phyloP scores from a whole-genome alignment of 2,329 filamentous ascomycete species.

The Alternaria triticimaculans region DNA sequence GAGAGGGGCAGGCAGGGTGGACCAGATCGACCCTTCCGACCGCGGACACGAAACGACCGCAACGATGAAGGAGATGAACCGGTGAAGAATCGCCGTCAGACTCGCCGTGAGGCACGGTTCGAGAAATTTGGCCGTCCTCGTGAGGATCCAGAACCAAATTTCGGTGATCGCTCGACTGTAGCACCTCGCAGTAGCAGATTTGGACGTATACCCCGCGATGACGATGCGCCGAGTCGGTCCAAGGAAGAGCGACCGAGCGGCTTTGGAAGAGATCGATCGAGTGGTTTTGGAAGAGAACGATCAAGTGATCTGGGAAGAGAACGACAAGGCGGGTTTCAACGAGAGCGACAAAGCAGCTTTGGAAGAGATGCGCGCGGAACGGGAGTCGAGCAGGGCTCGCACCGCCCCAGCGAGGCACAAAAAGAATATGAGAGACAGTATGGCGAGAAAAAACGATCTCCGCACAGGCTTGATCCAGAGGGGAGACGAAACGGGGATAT shows the following conservation, averaged over 20 bases:
- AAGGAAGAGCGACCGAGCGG: not conserved
- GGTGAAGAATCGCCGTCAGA: slow-evolving; percentile 6
- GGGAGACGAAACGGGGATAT: not conserved
- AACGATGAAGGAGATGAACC: not conserved
- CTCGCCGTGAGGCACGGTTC: slow-evolving; percentile 1
- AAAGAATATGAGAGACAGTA: not conserved
- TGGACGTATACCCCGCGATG: slow-evolving; percentile 8
- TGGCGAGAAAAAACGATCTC: not conserved
- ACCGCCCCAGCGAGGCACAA: not conserved
- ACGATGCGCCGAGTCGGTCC: slow-evolving; percentile 1
- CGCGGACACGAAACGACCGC: slow-evolving; percentile 10
- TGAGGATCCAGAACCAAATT: not conserved
- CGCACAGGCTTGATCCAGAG: not conserved
- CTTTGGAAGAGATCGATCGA: not conserved
- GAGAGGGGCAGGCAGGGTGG: slow-evolving; percentile 33
- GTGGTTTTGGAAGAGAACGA: not conserved
- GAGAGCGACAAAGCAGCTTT: not conserved
- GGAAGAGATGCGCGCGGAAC: not conserved
- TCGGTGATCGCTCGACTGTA: not conserved
- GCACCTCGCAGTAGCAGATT: slow-evolving; percentile 10
- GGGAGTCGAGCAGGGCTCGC: not conserved
- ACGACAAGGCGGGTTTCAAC: not conserved
- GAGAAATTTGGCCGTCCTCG: slow-evolving; percentile 16
- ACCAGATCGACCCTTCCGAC: slow-evolving; percentile 15
- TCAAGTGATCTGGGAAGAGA: not conserved